Base-by-base conservation (phyloP, 305 asterid genomes). In the Andrographis paniculata region DNA sequence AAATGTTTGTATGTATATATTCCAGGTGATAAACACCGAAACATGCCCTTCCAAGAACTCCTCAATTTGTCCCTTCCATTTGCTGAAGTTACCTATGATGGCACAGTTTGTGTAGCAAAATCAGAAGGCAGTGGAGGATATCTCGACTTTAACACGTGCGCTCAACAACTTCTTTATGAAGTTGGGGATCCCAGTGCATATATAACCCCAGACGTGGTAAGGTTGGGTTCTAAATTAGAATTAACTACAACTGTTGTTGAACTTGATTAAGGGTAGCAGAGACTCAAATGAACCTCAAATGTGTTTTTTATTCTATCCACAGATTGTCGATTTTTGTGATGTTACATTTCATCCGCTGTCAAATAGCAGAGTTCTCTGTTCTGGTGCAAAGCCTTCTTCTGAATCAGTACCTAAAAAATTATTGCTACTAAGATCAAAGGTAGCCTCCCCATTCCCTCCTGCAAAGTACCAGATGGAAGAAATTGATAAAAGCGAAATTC, bases 151-250 rank as follows among this genome's bases (percentile, higher is more conserved):
- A 71, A 66, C 79, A 91, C 96, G 48, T 91, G 98, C 36, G 82
- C 92, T 5, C 69, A 91, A 66, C 98, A 91, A 69, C 95, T 91
- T 68, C 95, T 91, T n/a, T 86, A 91, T 66, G 98, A 91, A 73
- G 66, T 91, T 55, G 95, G 96, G 63, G 87, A 86, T 74, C 96
- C 98, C 56, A 62, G 95, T 66, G 73, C 82, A 37, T 91, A 86
- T 72, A 69, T 80, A 52, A 91, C 96, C 39, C 98, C 98, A 12
- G 96, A 91, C 62, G 93, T 86, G 82, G 98, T 87, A 71, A 56
- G 64, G 6, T 60, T 52, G 16, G 22, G 23, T 52, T 51, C 33
- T 40, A 50, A 48, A 40, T 45, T 38, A 42, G 17, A 35, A 41
- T 64, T 42, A 12, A 22, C 8, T 40, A 24, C 42, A 54, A 30